phyloP scores from a whole-genome alignment of 306 rosid genomes.

The Ormosia emarginata region DNA sequence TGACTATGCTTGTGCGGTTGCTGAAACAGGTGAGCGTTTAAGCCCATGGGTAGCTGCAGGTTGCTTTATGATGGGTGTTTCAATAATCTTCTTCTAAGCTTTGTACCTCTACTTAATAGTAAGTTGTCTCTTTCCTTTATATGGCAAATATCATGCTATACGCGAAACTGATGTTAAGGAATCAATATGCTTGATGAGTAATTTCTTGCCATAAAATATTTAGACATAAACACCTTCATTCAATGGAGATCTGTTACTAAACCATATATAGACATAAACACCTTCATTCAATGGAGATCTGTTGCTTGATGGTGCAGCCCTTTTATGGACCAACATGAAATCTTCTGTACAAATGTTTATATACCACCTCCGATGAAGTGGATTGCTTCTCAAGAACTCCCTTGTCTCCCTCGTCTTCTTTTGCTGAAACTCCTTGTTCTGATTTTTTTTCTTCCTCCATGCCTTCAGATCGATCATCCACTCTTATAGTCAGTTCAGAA shows the following conservation, averaged over 20 bases:
- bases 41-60: constrained; percentile 67
- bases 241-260: background rate
- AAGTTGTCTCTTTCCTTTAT: constrained; percentile 3
- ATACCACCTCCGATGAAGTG: background rate
- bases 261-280: background rate
- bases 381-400: background rate
- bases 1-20: constrained; percentile 17
- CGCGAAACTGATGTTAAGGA: background rate
- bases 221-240: background rate
- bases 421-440: background rate
- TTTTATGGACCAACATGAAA: background rate
- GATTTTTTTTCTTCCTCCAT: background rate
- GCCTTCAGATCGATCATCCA: background rate
- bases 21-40: constrained; percentile 63
- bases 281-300: background rate
- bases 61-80: constrained; percentile 63
- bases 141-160: background rate
- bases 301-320: background rate
- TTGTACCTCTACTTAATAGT: background rate
- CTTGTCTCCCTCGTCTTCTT: background rate
- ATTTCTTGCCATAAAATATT: background rate
- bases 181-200: background rate
- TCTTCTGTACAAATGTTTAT: background rate
- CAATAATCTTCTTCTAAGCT: constrained; percentile 53
- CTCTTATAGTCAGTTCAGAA: background rate